phyloP scores from a whole-genome alignment of 108 stramenopile species.

The Skeletonema menzelii region DNA sequence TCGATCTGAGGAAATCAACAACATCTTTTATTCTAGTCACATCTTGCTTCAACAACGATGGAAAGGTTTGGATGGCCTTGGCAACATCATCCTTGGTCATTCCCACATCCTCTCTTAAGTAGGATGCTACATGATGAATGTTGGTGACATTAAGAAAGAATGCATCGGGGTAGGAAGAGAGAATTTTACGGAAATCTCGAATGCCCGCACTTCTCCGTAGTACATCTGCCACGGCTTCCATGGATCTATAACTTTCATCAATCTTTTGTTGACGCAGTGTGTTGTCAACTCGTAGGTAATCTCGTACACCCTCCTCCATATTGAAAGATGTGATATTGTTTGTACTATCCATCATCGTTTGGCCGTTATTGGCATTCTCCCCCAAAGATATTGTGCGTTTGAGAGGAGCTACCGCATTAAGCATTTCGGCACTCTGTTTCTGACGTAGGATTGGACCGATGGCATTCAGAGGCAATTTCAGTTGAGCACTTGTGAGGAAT shows the following conservation, averaged over 20 bases:
- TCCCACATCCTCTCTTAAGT: constrained; percentile 61
- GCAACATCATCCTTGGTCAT: constrained; percentile 68
- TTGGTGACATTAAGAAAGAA: constrained; percentile 62
- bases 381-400: constrained; percentile 13
- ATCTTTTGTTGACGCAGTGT: constrained; percentile 34
- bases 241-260: constrained; percentile 55
- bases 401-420: constrained; percentile 68
- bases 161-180: constrained; percentile 66
- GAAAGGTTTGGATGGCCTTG: constrained; percentile 61
- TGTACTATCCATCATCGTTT: not conserved
- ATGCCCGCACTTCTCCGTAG: constrained; percentile 64
- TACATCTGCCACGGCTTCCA: constrained; percentile 54
- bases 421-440: constrained; percentile 46
- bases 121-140: constrained; percentile 49
- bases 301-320: constrained; percentile 13
- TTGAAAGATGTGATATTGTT: not conserved
- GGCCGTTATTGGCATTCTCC: not conserved
- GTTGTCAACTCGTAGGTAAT: constrained; percentile 21
- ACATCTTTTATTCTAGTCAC: constrained; percentile 52
- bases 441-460: constrained; percentile 74
- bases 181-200: constrained; percentile 61
- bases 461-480: constrained; percentile 56
- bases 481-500: constrained; percentile 63
- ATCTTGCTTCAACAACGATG: constrained; percentile 56
- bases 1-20: constrained; percentile 39